Evolutionary conservation across 495 filamentous ascomycete genomes (phyloP).

Genomic region (Xylaria venustula): DNA sequence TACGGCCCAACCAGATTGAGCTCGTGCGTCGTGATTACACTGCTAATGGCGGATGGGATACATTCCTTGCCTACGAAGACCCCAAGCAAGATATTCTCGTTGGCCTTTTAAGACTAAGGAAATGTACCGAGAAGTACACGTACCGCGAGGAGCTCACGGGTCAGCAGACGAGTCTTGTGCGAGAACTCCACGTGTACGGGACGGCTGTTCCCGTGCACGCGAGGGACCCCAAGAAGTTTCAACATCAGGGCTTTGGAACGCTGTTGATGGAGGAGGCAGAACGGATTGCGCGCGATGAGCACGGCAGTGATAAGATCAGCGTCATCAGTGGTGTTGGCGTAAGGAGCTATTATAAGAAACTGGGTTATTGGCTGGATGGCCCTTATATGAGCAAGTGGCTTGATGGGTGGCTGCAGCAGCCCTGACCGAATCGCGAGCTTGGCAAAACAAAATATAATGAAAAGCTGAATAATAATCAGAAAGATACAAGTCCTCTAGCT

Average conservation of each 20-base stretch:
- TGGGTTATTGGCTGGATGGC: constrained; percentile 91
- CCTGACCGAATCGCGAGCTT: no score
- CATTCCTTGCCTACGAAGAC: constrained; percentile 96
- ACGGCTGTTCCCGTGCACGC: constrained; percentile 93
- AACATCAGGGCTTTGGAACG: constrained; percentile 97
- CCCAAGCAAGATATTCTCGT: constrained; percentile 98
- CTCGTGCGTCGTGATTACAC: constrained; percentile 93
- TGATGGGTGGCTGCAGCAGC: constrained; percentile 35
- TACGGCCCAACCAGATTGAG: constrained; percentile 93
- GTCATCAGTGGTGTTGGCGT: constrained; percentile 96
- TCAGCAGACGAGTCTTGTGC: constrained; percentile 86
- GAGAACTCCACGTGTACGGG: constrained; percentile 95
- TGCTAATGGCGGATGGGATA: constrained; percentile 97
- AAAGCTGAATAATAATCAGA: background rate
- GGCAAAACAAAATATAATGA: background rate
- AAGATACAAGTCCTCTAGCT: background rate
- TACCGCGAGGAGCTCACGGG: constrained; percentile 84
- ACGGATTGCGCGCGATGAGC: constrained; percentile 88
- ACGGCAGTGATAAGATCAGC: constrained; percentile 87
- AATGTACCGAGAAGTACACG: constrained; percentile 85
- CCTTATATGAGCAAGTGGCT: constrained; percentile 82
- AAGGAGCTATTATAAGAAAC: constrained; percentile 85
- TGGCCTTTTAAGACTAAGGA: constrained; percentile 82
- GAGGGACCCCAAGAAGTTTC: constrained; percentile 90
- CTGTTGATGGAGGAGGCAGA: constrained; percentile 97